Evolutionary conservation across 306 rosid species (phyloP).

Genomic region (Lathyrus aphaca): DNA sequence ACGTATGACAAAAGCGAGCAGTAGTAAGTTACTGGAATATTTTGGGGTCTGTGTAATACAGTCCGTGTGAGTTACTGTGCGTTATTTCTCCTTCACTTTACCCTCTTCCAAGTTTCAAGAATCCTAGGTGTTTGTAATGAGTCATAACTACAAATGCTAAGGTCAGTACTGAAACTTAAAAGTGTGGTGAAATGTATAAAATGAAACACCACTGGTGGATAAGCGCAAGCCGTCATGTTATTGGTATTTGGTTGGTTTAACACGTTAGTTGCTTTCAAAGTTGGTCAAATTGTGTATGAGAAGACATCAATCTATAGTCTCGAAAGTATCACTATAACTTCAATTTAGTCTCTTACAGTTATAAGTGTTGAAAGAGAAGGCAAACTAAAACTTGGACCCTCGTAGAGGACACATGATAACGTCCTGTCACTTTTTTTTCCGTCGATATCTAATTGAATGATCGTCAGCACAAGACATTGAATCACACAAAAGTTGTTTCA

Average conservation of each 20-base stretch:
- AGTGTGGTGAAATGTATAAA: background rate
- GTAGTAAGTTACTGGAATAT: slow-evolving; percentile 55
- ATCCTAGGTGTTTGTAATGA: slow-evolving; percentile 41
- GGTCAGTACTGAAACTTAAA: background rate
- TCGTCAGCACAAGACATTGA: too few species aligned
- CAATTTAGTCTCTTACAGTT: too few species aligned
- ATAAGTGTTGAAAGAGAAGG: too few species aligned
- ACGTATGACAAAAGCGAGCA: slow-evolving; percentile 83
- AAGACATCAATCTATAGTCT: too few species aligned
- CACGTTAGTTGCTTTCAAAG: background rate
- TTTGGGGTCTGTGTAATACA: slow-evolving; percentile 51
- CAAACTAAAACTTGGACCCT: too few species aligned
- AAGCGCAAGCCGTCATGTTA: slow-evolving; percentile 1
- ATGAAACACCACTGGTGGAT: background rate
- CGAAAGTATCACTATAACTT: too few species aligned
- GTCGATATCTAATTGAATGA: too few species aligned
- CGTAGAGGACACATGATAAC: too few species aligned
- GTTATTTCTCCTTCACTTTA: background rate
- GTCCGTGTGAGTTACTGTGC: slow-evolving; percentile 32
- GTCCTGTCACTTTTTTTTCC: too few species aligned
- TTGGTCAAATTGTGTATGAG: too few species aligned
- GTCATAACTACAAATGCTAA: background rate
- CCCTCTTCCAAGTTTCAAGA: slow-evolving; percentile 35
- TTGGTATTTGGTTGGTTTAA: background rate
- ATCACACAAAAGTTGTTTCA: too few species aligned